Evolutionary conservation across 148 eudicot genomes (phyloP), one percentile per base, ranked within the genome.

Genomic region (Diospyros kaki): DNA sequence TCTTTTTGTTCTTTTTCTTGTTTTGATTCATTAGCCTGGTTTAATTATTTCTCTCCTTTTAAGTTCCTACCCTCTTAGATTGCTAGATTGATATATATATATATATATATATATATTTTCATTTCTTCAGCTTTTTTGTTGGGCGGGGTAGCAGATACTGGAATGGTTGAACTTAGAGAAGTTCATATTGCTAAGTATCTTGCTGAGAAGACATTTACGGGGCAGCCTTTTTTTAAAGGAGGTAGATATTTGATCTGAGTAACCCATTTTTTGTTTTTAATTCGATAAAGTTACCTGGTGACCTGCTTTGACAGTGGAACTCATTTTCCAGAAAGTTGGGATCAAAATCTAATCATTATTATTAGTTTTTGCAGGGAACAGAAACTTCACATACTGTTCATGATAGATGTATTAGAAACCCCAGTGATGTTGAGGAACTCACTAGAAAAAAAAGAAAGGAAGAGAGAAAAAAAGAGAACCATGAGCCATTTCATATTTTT

Each of bases 161-260:
- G 90, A 71, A 81, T 83, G 69, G 89, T 93, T 71, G 98, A 93
- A 82, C 85, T 87, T 84, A 90, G 91, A 76, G 90, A 94, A 59
- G 64, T 81, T 56, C 68, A 80, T 66, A 89, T 94, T 79, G 91
- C 87, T 52, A 75, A 83, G 75, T 82, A 80, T 75, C 85, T 94
- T 76, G 90, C 96, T 3, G 97, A 94, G 84, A 92, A 84, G 89
- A 92, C 81, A 83, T 71, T 87, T 77, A 89, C 82, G 44, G 98
- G 98, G 56, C 89, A 75, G 76, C 91, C 84, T 70, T 90, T 78
- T 75, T 94, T 89, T 75, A 82, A 90, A 76, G 87, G 81, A 75
- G 98, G 98, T 90, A 79, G 77, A 68, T 63, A 65, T 6, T 50
- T 76, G 2, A 9, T 67, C 15, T 61, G 44, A 53, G 58, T 14